Evolutionary conservation across 2,329 filamentous ascomycete genomes (phyloP), one percentile per base, ranked within the genome.

Genomic region (Penicillium paneum): DNA sequence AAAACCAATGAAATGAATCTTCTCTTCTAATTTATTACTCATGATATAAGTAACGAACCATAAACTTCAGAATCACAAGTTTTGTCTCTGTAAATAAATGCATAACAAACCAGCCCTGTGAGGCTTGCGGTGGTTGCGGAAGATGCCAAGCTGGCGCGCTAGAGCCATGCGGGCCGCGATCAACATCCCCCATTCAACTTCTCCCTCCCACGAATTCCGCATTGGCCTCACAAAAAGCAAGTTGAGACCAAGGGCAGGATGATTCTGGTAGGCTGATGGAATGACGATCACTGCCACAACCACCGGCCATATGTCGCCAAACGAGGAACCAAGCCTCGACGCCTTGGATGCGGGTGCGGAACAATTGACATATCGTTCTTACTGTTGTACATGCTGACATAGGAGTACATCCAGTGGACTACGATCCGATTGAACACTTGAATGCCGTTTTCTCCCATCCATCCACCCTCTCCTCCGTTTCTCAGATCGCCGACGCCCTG

Each of bases 381-480:
- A 46, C 34, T 19, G 11, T 10, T 53, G n/a, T 45, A 43, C 47
- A 59, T 45, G 44, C 48, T 57, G 26, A 57, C 46, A 21, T 31
- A 32, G 5, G 26, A 24, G 15, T 21, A 39, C 19, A 26, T 36
- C n/a, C 61, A 89, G 86, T 82, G 73, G 87, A 96, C 74, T 97
- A 97, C 77, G 88, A 97, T 72, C 91, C 94, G 50, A 88, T 97
- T 71, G 83, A 90, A 65, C 91, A 99, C 75, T 83, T 99, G 53
- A 97, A 99, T 78, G 81, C 88, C 59, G 87, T 99, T 67, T 99
- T 99, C 79, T 87, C 91, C 47, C 90, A 96, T 67, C 89, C 93
- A 0, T 90, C 91, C 34, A 87, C 91, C 57, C 85, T 97, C 57
- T 83, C 86, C 38, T 90, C 90, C 50, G 86, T 96, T 60, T 79